Conservation (phyloP, 129 eudicot genomes). For the Glebionis coronaria region DNA sequence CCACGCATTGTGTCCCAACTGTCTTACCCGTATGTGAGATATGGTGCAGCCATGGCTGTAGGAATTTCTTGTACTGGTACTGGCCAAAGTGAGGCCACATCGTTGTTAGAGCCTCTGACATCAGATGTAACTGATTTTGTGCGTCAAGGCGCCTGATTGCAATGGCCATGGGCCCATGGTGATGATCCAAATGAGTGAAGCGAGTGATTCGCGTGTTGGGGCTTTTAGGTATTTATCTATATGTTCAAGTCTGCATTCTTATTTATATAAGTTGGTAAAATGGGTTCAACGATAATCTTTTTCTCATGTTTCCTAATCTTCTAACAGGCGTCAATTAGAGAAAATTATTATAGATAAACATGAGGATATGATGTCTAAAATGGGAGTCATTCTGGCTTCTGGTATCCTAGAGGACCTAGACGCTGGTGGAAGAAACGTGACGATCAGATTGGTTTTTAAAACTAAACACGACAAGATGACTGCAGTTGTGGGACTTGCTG, state of each 20-base stretch:
- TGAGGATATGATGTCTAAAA: constrained; percentile 99
- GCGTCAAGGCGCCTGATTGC: constrained; percentile 99
- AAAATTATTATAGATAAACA: constrained; percentile 93
- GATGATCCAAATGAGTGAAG: not conserved
- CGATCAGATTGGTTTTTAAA: constrained; percentile 81
- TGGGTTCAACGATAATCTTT: not conserved
- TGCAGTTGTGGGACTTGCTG: constrained; percentile 96
- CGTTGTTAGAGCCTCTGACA: constrained; percentile 92
- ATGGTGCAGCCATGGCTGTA: constrained; percentile 98
- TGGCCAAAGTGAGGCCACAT: constrained; percentile 93
- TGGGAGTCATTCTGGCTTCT: constrained; percentile 98
- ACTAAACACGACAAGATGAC: constrained; percentile 88
- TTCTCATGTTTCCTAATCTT: not conserved
- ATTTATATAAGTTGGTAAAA: not conserved
- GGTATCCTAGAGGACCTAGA: constrained; percentile 97
- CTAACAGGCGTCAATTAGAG: constrained; percentile 76
- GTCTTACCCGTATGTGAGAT: constrained; percentile 93
- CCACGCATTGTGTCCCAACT: constrained; percentile 88
- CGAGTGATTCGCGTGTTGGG: not conserved
- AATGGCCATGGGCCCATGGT: constrained; percentile 7
- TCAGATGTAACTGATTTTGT: constrained; percentile 97
- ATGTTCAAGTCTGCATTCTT: not conserved
- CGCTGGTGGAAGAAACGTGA: constrained; percentile 98
- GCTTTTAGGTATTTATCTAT: constrained; percentile 61
- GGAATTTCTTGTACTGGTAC: constrained; percentile 99